Percentiles rank a stretch among this genome's conserved stretches.
These are phyloP conservation scores for Fusarium fujikuroi DNA, from an alignment of 2,329 filamentous ascomycete species.

Conservation along the genomic window DNA sequence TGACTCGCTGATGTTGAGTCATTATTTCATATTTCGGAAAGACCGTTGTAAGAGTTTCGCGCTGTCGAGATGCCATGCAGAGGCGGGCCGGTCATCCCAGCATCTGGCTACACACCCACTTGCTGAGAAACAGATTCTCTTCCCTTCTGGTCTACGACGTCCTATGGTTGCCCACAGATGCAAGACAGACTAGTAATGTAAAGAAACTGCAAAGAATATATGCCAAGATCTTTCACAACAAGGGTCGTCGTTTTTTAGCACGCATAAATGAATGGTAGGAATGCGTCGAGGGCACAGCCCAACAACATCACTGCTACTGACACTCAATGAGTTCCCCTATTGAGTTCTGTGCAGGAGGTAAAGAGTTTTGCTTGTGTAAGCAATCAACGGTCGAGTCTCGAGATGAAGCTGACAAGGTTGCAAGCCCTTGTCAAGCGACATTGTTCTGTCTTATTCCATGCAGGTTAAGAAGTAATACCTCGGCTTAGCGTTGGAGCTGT, in stretches of 20 bases:
- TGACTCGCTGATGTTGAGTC: background rate
- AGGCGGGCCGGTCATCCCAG: constrained; percentile 8
- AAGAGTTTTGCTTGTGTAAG: constrained; percentile 20
- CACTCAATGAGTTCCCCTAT: constrained; percentile 2
- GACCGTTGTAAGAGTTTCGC: background rate
- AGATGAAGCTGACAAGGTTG: constrained; percentile 31
- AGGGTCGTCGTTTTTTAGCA: background rate
- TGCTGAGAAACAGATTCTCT: background rate
- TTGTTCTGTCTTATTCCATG: constrained; percentile 14
- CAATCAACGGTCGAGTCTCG: background rate
- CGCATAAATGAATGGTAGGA: background rate
- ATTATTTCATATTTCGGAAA: constrained; percentile 4
- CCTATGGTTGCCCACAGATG: background rate
- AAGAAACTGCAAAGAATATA: background rate
- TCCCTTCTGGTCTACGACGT: background rate
- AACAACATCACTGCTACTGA: background rate
- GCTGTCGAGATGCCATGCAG: constrained; percentile 7
- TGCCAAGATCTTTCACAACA: background rate
- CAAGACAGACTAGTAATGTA: constrained; percentile 2
- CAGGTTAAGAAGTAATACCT: constrained; percentile 8
- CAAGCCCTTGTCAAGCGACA: constrained; percentile 13
- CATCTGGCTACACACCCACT: background rate
- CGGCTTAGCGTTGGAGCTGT: constrained; percentile 1
- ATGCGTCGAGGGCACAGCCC: background rate
- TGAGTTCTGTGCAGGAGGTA: constrained; percentile 8